Conservation (phyloP, 2,329 filamentous ascomycete genomes). For the Exophiala dermatitidis region DNA sequence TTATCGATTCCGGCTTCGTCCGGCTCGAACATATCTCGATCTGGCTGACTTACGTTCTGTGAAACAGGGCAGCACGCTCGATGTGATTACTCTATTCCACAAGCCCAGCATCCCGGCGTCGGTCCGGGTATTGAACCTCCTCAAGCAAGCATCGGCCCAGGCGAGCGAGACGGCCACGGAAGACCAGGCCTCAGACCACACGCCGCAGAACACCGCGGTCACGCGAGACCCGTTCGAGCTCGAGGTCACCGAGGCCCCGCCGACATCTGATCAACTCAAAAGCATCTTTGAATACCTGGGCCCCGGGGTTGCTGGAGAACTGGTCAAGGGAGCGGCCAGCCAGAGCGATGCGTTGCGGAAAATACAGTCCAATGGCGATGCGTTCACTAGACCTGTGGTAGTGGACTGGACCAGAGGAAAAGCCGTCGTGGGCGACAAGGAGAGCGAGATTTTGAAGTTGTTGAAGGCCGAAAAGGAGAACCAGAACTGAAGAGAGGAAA, state of each 20-base stretch:
- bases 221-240: constrained; percentile 72
- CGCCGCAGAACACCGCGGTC: constrained; percentile 48
- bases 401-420: constrained; percentile 94
- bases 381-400: constrained; percentile 70
- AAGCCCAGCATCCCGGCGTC: constrained; percentile 68
- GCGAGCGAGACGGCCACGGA: constrained; percentile 61
- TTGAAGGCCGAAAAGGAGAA: constrained; percentile 43
- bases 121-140: constrained; percentile 61
- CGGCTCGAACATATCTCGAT: not conserved
- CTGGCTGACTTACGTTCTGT: not conserved
- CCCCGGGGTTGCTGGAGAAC: constrained; percentile 49
- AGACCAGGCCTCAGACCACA: constrained; percentile 65
- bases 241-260: constrained; percentile 69
- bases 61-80: constrained; percentile 65
- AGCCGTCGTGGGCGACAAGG: constrained; percentile 66
- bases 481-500: not conserved
- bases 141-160: constrained; percentile 72
- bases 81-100: constrained; percentile 96
- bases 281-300: constrained; percentile 81
- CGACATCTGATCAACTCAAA: constrained; percentile 74
- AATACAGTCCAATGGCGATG: constrained; percentile 61
- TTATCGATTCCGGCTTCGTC: no score
- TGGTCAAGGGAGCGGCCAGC: constrained; percentile 68
- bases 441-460: constrained; percentile 84
- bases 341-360: constrained; percentile 71